Percentiles rank a stretch among this genome's conserved stretches.
Evolutionary conservation across 2,329 filamentous ascomycete species (phyloP).

Genomic region (Curvularia eragrostidis): DNA sequence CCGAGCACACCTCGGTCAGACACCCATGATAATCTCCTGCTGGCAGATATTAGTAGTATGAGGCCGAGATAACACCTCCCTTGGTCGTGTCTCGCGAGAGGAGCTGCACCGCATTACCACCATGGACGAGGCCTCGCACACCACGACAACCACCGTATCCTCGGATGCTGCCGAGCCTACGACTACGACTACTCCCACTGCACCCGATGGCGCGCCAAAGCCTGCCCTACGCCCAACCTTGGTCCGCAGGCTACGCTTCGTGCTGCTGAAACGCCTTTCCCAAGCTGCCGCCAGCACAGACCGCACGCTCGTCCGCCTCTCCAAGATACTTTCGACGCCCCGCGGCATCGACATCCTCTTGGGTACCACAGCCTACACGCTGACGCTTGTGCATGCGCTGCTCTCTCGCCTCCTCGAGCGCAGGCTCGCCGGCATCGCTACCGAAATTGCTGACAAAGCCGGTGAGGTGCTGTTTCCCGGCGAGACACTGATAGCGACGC

Average conservation of each 20-base stretch:
- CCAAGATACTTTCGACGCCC: slow-evolving; percentile 50
- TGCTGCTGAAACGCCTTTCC: slow-evolving; percentile 27
- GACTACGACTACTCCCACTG: slow-evolving; percentile 1
- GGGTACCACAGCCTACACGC: slow-evolving; percentile 54
- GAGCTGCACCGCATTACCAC: neutral
- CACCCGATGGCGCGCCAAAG: slow-evolving; percentile 18
- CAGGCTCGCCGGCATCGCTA: slow-evolving; percentile 46
- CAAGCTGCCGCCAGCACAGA: slow-evolving; percentile 39
- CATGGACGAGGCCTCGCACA: slow-evolving; percentile 28
- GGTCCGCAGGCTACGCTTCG: slow-evolving; percentile 24
- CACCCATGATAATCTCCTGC: slow-evolving; percentile 6
- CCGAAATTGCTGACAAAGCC: slow-evolving; percentile 49
- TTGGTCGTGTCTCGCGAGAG: neutral
- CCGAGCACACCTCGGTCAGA: slow-evolving; percentile 20
- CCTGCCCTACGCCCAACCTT: slow-evolving; percentile 12
- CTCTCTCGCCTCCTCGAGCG: slow-evolving; percentile 48
- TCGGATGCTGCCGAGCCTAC: slow-evolving; percentile 14
- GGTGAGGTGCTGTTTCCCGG: slow-evolving; percentile 50
- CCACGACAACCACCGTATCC: slow-evolving; percentile 33
- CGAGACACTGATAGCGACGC: slow-evolving; percentile 50
- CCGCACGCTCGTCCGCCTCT: slow-evolving; percentile 42
- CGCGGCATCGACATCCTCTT: slow-evolving; percentile 51
- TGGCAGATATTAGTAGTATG: neutral
- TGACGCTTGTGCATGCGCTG: slow-evolving; percentile 51
- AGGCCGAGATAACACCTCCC: slow-evolving; percentile 6